Evolutionary conservation across 2,329 filamentous ascomycete species (phyloP).

Genomic region (Verticillium longisporum): DNA sequence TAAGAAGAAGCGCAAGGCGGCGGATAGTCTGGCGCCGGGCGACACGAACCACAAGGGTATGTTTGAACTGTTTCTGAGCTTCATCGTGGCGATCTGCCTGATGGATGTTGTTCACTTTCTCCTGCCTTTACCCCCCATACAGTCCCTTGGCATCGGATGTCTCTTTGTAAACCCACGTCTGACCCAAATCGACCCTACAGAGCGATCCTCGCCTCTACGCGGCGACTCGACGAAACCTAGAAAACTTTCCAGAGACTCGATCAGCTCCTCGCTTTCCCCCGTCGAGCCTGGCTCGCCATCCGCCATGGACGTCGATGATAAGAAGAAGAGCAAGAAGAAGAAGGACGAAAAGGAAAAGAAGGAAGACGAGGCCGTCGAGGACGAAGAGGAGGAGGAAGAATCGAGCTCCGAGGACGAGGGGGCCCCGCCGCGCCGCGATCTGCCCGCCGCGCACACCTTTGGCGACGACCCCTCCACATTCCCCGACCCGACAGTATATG

Average conservation of each 20-base stretch:
- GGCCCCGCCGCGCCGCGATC: conserved; percentile 53
- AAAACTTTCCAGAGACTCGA: conserved; percentile 47
- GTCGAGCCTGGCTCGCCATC: conserved; percentile 42
- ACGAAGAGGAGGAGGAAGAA: conserved; percentile 35
- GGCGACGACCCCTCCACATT: conserved; percentile 90
- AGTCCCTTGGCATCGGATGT: background rate
- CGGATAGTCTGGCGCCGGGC: conserved; percentile 49
- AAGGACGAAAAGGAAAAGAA: conserved; percentile 27
- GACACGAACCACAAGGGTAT: conserved; percentile 33
- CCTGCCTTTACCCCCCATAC: no score
- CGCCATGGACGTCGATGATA: conserved; percentile 38
- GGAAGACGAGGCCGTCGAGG: conserved; percentile 28
- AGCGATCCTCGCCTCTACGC: conserved; percentile 46
- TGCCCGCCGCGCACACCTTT: conserved; percentile 79
- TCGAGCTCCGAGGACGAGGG: conserved; percentile 53
- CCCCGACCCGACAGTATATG: conserved; percentile 86
- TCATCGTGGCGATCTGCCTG: no score
- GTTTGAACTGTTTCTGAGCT: conserved; percentile 6
- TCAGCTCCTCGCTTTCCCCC: conserved; percentile 55
- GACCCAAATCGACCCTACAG: conserved; percentile 20
- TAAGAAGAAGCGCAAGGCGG: conserved; percentile 73
- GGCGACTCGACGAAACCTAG: conserved; percentile 39
- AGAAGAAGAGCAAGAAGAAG: conserved; percentile 2
- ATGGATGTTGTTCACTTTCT: no score
- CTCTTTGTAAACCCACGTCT: background rate